Base-by-base conservation (phyloP, 208 protist species). In the Trypanosoma scelopori region DNA sequence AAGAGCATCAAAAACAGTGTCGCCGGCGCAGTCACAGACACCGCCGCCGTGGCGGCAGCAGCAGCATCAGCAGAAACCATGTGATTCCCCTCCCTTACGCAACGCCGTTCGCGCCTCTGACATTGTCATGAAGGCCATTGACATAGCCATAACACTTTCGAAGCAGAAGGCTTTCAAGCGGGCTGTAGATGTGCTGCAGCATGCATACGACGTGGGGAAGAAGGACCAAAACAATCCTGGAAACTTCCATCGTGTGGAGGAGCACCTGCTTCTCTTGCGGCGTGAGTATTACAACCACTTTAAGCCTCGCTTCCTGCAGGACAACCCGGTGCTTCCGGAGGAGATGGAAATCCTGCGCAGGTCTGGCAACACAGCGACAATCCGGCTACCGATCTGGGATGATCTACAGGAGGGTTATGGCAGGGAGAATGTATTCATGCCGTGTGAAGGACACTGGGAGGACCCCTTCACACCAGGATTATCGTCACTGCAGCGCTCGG, bases 301-400 rank as follows among this genome's bases (percentile, higher is more conserved):
- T 56, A 83, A 80, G 20, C 86, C 84, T 1, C 77, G 85, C 46
- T 91, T 92, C 50, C 60, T 94, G 49, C 91, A 96, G 58, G 87
- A 96, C 69, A 96, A 96, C 63, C 74, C 79, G 22, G 59, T 90
- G n/a, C 53, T 88, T 27, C 81, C 81, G 12, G 69, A 65, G 5
- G 88, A 96, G 70, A 83, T 92, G 78, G 81, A 84, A 64, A 42
- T 96, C 43, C 74, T 96, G 59, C 78, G 82, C 20, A 75, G 70
- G 35, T 89, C 84, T 69, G 81, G 85, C 63, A 74, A 86, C 55
- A 89, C 83, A 7, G 76, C 66, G 52, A 89, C 83, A 7, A 78
- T 92, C 22, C 46, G 79, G 35, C 70, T 94, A 27, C 91, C 91
- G 16, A 84, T 93, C 20, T 96, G 91, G 91, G 91, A 96, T 65